phyloP scores from a whole-genome alignment of 768 basidiomycete species.

The Collybiopsis confluens region DNA sequence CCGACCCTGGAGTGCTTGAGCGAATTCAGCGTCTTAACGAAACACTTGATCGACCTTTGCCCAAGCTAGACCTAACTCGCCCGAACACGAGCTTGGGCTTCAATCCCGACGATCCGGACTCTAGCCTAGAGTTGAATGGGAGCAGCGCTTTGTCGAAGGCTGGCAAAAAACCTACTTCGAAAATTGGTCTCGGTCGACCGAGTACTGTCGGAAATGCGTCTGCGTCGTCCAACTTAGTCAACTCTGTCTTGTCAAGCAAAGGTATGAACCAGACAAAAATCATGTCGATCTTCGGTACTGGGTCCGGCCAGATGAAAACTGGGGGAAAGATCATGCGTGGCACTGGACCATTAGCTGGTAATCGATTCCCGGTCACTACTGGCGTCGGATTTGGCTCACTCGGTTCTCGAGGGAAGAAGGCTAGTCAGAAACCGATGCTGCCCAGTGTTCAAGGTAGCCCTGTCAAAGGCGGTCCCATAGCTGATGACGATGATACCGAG shows the following conservation, averaged over 20 bases:
- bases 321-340: constrained; percentile 3
- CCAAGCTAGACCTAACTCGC: constrained; percentile 20
- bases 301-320: neutral
- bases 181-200: constrained; percentile 12
- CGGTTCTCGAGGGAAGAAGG: constrained; percentile 26
- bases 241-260: neutral
- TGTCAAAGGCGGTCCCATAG: constrained; percentile 32
- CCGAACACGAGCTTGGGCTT: constrained; percentile 74
- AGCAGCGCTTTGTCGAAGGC: constrained; percentile 9
- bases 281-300: neutral
- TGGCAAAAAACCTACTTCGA: constrained; percentile 4
- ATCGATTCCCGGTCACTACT: constrained; percentile 1
- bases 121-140: neutral
- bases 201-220: constrained; percentile 12
- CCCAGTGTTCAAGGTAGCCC: constrained; percentile 47
- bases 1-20: neutral
- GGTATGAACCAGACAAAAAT: neutral
- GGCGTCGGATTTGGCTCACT: constrained; percentile 11
- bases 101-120: constrained; percentile 30
- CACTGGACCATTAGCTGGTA: constrained; percentile 9
- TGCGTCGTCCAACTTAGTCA: neutral
- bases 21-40: constrained; percentile 43
- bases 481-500: constrained; percentile 14
- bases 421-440: constrained; percentile 43
- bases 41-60: constrained; percentile 61